phyloP scores from a whole-genome alignment of 768 basidiomycete species.

The Lactarius hatsudake region DNA sequence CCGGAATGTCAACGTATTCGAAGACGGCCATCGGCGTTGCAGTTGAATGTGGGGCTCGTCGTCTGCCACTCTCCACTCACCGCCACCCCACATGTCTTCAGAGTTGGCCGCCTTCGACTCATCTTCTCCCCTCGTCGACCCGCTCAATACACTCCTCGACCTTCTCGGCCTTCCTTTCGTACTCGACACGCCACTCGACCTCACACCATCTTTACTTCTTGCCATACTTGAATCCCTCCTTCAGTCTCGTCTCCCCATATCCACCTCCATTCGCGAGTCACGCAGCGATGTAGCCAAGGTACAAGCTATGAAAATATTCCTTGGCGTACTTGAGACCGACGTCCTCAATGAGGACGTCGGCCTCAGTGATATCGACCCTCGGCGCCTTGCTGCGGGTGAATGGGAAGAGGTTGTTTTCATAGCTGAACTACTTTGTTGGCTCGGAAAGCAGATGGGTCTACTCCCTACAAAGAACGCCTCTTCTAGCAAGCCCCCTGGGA shows the following conservation, averaged over 20 bases:
- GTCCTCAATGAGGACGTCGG: slow-evolving; percentile 60
- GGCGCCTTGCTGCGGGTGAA: slow-evolving; percentile 58
- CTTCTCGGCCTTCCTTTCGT: slow-evolving; percentile 34
- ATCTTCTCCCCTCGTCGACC: slow-evolving; percentile 23
- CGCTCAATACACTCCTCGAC: slow-evolving; percentile 35
- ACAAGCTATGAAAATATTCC: slow-evolving; percentile 69
- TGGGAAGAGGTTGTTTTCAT: slow-evolving; percentile 67
- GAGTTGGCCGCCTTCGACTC: slow-evolving; percentile 18
- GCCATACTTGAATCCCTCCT: slow-evolving; percentile 66
- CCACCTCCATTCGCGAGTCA: slow-evolving; percentile 37
- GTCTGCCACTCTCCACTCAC: neutral
- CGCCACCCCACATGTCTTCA: slow-evolving; percentile 11
- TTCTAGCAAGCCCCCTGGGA: slow-evolving; percentile 5
- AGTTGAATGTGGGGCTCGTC: neutral
- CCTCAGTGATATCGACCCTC: slow-evolving; percentile 62
- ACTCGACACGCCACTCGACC: slow-evolving; percentile 44
- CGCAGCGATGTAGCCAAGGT: slow-evolving; percentile 43
- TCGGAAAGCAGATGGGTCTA: slow-evolving; percentile 48
- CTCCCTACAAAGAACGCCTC: slow-evolving; percentile 26
- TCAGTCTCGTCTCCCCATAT: slow-evolving; percentile 49
- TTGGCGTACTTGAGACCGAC: slow-evolving; percentile 70
- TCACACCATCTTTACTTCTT: slow-evolving; percentile 70
- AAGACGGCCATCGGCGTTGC: slow-evolving; percentile 16
- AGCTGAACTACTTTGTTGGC: slow-evolving; percentile 67
- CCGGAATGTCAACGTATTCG: slow-evolving; percentile 26